Percentiles rank a stretch among this genome's conserved stretches.
Evolutionary conservation across 257 asterid species (phyloP).

Genomic region (Solanum bulbocastanum): DNA sequence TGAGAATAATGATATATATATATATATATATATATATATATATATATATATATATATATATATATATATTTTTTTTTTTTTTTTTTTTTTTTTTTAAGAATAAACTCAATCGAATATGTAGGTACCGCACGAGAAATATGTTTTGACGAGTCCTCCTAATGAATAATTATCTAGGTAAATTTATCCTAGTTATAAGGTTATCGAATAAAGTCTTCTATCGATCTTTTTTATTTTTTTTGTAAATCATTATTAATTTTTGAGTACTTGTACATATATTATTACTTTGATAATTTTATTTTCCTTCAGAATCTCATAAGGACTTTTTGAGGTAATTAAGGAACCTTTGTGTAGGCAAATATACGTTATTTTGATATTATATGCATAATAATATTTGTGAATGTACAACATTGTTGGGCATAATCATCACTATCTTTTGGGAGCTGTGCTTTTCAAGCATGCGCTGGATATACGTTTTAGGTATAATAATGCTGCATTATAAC

Average conservation of each 20-base stretch:
- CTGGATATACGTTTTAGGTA: background rate
- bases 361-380: background rate
- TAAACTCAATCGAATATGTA: background rate
- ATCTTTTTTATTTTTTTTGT: too few species aligned
- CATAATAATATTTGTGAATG: background rate
- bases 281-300: too few species aligned
- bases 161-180: too few species aligned
- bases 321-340: background rate
- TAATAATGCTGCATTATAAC: background rate
- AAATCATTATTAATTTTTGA: too few species aligned
- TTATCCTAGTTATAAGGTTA: too few species aligned
- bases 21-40: too few species aligned
- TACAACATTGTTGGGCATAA: background rate
- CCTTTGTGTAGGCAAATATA: background rate
- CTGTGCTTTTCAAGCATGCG: conserved; percentile 5
- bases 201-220: too few species aligned
- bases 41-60: too few species aligned
- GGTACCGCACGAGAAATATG: background rate
- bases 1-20: background rate
- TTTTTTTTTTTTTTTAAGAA: accelerated
- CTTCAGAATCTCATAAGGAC: background rate
- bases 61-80: too few species aligned
- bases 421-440: background rate
- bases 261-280: background rate
- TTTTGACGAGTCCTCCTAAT: too few species aligned